A percentile compares a stretch with the other conserved stretches of the same genome.
These are phyloP conservation scores for Septoria petroselini DNA, from an alignment of 2,329 filamentous ascomycete genomes.

Conservation along the genomic window DNA sequence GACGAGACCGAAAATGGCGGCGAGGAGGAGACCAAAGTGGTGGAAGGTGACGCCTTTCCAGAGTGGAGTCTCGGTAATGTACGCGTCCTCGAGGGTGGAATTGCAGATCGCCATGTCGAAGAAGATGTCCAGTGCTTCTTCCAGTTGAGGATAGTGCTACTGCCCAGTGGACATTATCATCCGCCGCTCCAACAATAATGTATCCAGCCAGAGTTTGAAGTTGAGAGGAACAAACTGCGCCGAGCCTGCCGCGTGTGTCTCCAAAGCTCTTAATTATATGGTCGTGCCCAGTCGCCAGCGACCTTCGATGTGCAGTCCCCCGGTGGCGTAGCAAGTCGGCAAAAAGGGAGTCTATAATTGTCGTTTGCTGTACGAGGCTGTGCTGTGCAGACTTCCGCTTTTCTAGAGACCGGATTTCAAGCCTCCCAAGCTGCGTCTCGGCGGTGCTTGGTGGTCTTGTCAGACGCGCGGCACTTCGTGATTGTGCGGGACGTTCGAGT, in stretches of 20 bases:
- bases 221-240: neutral
- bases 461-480: neutral
- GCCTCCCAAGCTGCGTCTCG: neutral
- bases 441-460: neutral
- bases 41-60: slow-evolving; percentile 58
- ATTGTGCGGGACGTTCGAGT: neutral
- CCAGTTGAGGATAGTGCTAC: neutral
- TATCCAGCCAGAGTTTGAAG: neutral
- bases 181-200: neutral
- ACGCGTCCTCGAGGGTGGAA: slow-evolving; percentile 48
- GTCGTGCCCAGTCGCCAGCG: neutral
- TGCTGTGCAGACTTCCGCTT: neutral
- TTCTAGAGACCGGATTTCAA: neutral
- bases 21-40: slow-evolving; percentile 53
- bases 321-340: neutral
- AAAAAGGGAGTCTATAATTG: neutral
- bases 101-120: slow-evolving; percentile 44
- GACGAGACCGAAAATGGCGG: slow-evolving; percentile 52
- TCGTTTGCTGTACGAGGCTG: neutral
- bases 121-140: neutral
- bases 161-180: neutral
- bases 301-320: neutral
- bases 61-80: slow-evolving; percentile 46
- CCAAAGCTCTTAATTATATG: neutral
- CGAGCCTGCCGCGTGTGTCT: neutral